A percentile compares a stretch with the other conserved stretches of the same genome.
These are phyloP conservation scores for Boletus nobilissimus DNA, from an alignment of 1,284 basidiomycete genomes.

Conservation along the genomic window DNA sequence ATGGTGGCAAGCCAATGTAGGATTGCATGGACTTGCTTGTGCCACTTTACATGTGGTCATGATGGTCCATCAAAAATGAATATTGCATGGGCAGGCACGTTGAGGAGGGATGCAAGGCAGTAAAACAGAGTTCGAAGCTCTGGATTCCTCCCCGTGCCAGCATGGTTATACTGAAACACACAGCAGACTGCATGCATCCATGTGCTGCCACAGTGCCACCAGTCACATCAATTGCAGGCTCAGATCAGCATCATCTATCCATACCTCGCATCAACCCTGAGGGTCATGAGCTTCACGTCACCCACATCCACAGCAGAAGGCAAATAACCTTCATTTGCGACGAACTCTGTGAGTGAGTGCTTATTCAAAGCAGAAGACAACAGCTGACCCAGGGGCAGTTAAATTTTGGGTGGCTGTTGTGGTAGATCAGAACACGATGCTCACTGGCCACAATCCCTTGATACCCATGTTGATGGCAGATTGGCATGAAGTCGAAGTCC, in stretches of 20 bases:
- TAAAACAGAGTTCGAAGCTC: neutral
- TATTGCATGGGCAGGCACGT: neutral
- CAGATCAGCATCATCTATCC: neutral
- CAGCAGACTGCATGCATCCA: neutral
- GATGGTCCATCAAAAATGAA: neutral
- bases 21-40: neutral
- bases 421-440: neutral
- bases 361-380: neutral
- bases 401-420: too few species aligned
- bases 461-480: neutral
- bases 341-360: neutral
- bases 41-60: neutral
- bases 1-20: neutral
- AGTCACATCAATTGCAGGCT: neutral
- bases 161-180: neutral
- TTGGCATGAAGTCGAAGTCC: too few species aligned
- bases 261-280: neutral
- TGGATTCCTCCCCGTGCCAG: neutral
- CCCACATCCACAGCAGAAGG: neutral
- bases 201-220: neutral
- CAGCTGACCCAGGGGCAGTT: neutral
- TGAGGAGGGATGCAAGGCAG: neutral
- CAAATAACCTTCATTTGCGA: neutral
- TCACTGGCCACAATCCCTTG: conserved; percentile 1
- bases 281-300: neutral